These are phyloP conservation scores for Hippophae rhamnoides DNA, from an alignment of 306 rosid genomes.

Conservation along the genomic window DNA sequence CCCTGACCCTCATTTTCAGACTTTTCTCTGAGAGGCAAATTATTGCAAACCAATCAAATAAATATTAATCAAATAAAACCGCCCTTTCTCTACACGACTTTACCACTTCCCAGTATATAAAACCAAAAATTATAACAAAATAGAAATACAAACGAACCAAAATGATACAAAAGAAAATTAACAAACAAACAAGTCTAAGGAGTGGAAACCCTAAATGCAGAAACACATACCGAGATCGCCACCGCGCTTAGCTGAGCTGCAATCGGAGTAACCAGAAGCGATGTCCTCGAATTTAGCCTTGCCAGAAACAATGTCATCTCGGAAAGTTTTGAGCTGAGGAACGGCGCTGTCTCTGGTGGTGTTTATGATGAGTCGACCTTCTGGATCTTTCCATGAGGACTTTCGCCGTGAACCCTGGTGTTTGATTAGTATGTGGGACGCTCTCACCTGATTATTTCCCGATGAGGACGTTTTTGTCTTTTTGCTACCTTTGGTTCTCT, in stretches of 20 bases:
- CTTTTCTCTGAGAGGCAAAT: too few relatives aligned
- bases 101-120: too few relatives aligned
- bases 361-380: constrained; percentile 57
- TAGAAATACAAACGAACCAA: background rate
- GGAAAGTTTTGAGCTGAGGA: constrained; percentile 52
- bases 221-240: constrained; percentile 74
- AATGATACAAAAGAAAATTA: background rate
- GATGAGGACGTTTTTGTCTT: constrained; percentile 62
- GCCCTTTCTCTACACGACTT: too few relatives aligned
- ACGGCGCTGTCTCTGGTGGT: constrained; percentile 69
- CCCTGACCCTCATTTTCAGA: too few relatives aligned
- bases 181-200: background rate
- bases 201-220: background rate
- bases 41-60: too few relatives aligned
- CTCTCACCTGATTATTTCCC: constrained; percentile 55
- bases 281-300: constrained; percentile 60
- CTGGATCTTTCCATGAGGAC: constrained; percentile 99
- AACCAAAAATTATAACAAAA: background rate
- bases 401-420: constrained; percentile 84
- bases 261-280: constrained; percentile 78
- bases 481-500: constrained; percentile 21
- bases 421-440: constrained; percentile 90
- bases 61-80: too few relatives aligned
- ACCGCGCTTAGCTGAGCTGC: constrained; percentile 94
- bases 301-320: constrained; percentile 69